These are phyloP conservation scores for Colletotrichum tropicicola DNA, from an alignment of 2,329 filamentous ascomycete genomes.

Conservation along the genomic window DNA sequence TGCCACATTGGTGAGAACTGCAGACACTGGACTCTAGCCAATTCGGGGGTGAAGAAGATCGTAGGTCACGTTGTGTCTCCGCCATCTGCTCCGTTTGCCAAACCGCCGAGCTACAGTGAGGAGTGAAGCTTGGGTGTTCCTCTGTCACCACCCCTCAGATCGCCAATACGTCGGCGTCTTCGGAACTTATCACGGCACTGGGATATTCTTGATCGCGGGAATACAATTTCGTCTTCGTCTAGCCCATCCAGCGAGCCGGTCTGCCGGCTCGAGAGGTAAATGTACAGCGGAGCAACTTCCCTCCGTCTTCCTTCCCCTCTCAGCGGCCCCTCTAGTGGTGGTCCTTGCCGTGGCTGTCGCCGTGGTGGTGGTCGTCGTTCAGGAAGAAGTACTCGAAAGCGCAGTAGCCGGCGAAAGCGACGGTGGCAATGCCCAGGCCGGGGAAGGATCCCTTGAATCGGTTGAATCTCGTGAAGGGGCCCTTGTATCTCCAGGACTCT, in stretches of 20 bases:
- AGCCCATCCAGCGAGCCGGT: conserved; percentile 26
- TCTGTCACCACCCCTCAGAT: not conserved
- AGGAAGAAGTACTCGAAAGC: conserved; percentile 90
- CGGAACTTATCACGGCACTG: not conserved
- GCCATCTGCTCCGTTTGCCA: too few species aligned
- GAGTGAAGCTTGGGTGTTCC: too few species aligned
- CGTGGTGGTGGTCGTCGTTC: conserved; percentile 73
- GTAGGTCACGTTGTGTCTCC: too few species aligned
- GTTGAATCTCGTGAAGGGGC: conserved; percentile 87
- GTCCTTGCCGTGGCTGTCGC: conserved; percentile 60
- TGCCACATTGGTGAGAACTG: not conserved
- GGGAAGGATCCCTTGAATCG: conserved; percentile 89
- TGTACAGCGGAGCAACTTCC: conserved; percentile 43
- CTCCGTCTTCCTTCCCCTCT: conserved; percentile 23
- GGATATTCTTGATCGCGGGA: not conserved
- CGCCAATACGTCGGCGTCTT: not conserved
- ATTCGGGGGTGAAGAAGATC: too few species aligned
- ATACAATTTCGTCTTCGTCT: conserved; percentile 23
- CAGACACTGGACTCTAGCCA: too few species aligned
- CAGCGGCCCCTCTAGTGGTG: conserved; percentile 59
- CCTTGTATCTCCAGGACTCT: conserved; percentile 94
- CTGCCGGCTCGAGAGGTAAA: conserved; percentile 38
- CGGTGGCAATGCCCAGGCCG: conserved; percentile 89
- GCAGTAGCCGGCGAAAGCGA: conserved; percentile 91
- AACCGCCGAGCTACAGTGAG: too few species aligned